Percentiles rank a stretch among this genome's conserved stretches.
Evolutionary conservation across 441 rosid genomes (phyloP).

Genomic region (Euphorbia celastroides): DNA sequence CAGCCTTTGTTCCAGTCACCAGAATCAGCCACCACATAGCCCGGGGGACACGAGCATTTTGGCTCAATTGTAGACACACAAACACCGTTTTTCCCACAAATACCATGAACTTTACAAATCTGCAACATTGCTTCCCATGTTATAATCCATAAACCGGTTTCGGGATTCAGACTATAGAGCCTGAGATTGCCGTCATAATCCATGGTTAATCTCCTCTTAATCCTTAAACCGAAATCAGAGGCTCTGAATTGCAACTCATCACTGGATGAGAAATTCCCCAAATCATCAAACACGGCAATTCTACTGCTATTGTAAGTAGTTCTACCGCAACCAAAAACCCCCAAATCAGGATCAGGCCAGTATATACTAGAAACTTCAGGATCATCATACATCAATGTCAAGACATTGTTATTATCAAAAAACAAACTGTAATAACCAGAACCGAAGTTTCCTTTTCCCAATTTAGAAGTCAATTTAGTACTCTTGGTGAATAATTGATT

Average conservation of each 20-base stretch:
- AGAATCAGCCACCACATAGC: constrained; percentile 24
- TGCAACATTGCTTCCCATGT: constrained; percentile 28
- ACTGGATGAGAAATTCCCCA: constrained; percentile 34
- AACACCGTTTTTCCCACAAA: constrained; percentile 43
- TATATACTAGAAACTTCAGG: constrained; percentile 41
- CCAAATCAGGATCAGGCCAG: constrained; percentile 29
- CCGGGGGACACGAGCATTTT: constrained; percentile 46
- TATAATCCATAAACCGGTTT: constrained; percentile 24
- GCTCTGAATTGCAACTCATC: constrained; percentile 32
- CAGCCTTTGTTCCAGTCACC: constrained; percentile 38
- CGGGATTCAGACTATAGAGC: constrained; percentile 31
- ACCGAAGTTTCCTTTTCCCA: constrained; percentile 20
- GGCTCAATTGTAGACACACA: constrained; percentile 36
- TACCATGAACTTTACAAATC: constrained; percentile 35
- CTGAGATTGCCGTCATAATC: constrained; percentile 45
- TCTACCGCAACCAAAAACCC: constrained; percentile 16
- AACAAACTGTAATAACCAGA: constrained; percentile 29
- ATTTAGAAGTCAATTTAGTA: constrained; percentile 27
- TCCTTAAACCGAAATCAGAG: constrained; percentile 25
- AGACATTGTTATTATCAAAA: constrained; percentile 38
- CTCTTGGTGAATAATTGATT: constrained; percentile 28
- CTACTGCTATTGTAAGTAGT: constrained; percentile 34
- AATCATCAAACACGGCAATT: constrained; percentile 29
- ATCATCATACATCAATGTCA: constrained; percentile 36
- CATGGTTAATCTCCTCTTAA: constrained; percentile 35